These are phyloP conservation scores for Phaeodactylum tricornutum DNA, from an alignment of 108 stramenopile species.

Conservation along the genomic window DNA sequence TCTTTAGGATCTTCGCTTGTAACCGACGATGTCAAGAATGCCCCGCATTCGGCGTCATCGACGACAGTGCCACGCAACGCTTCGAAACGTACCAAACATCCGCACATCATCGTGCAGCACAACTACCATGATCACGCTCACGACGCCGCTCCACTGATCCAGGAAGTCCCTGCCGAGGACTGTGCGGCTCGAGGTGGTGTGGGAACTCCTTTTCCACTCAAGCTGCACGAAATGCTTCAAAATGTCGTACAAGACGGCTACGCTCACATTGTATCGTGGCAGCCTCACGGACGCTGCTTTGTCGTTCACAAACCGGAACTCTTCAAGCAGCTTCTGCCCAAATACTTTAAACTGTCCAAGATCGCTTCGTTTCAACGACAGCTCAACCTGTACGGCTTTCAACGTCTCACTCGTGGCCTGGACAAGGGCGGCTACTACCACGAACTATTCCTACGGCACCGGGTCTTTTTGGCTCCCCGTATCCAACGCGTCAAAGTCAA, in stretches of 20 bases:
- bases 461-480: conserved; percentile 44
- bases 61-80: too few species aligned
- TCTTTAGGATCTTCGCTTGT: too few species aligned
- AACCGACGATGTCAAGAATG: too few species aligned
- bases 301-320: conserved; percentile 16
- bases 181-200: conserved; percentile 10
- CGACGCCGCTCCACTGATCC: conserved; percentile 12
- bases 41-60: too few species aligned
- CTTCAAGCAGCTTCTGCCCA: conserved; percentile 20
- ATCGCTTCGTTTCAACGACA: conserved; percentile 20
- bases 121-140: conserved; percentile 67
- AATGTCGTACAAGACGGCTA: conserved; percentile 23
- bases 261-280: conserved; percentile 50
- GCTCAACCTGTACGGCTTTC: conserved; percentile 74
- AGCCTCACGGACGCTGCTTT: conserved; percentile 14
- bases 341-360: conserved; percentile 44
- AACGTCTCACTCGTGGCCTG: conserved; percentile 32
- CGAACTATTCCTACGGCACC: conserved; percentile 63
- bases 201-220: conserved; percentile 11
- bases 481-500: conserved; percentile 75
- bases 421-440: conserved; percentile 60
- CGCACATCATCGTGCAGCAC: conserved; percentile 58
- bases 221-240: conserved; percentile 27
- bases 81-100: too few species aligned
- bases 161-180: not conserved